Conservation (phyloP, 116 monocot species). For the Cymodocea nodosa region DNA sequence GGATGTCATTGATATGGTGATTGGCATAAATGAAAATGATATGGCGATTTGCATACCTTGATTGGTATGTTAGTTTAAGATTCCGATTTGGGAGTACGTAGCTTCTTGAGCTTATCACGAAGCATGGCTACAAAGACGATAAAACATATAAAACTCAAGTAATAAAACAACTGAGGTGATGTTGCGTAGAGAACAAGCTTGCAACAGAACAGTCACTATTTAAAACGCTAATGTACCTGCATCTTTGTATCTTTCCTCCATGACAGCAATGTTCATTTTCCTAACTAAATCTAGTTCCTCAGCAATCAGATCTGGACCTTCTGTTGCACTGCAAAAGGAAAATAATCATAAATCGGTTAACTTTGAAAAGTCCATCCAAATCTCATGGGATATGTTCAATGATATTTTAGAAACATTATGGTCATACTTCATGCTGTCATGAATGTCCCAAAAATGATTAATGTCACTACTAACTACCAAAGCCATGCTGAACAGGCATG, state of each 20-base stretch:
- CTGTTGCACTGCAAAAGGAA: too few relatives aligned
- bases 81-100: neutral
- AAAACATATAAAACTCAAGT: neutral
- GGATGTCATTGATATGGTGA: too few relatives aligned
- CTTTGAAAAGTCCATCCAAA: too few relatives aligned
- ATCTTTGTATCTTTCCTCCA: constrained; percentile 49
- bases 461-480: too few relatives aligned
- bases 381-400: too few relatives aligned
- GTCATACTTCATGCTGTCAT: too few relatives aligned
- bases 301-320: constrained; percentile 15
- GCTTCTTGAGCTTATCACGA: constrained; percentile 27
- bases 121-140: constrained; percentile 20
- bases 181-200: neutral
- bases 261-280: constrained; percentile 28
- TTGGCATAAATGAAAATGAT: too few relatives aligned
- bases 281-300: constrained; percentile 45
- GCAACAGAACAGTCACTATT: neutral
- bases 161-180: neutral
- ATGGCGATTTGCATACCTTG: neutral
- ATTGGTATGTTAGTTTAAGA: neutral
- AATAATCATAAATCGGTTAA: too few relatives aligned
- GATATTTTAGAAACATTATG: too few relatives aligned
- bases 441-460: too few relatives aligned
- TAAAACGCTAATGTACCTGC: constrained; percentile 26
- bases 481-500: constrained; percentile 15